These are phyloP conservation scores for Penicillium arizonense DNA, from an alignment of 495 filamentous ascomycete species.

Conservation along the genomic window DNA sequence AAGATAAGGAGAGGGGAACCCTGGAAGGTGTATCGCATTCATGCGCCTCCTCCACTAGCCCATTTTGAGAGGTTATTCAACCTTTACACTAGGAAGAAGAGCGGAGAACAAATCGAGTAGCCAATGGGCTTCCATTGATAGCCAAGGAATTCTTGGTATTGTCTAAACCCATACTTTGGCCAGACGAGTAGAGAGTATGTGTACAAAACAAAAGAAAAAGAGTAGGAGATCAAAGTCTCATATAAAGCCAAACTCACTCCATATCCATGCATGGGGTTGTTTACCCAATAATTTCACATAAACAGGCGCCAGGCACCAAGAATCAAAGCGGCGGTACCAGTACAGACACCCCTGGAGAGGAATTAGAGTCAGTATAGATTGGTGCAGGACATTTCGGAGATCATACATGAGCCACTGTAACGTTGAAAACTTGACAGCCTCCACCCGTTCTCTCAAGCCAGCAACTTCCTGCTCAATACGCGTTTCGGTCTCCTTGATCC, in stretches of 20 bases:
- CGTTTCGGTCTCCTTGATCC: slow-evolving; percentile 98
- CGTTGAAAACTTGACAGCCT: slow-evolving; percentile 96
- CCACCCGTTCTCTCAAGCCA: slow-evolving; percentile 82
- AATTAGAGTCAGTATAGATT: slow-evolving; percentile 24
- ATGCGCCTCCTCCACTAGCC: too few relatives aligned
- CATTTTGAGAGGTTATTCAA: too few relatives aligned
- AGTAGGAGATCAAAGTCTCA: slow-evolving; percentile 10
- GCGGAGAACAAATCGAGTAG: too few relatives aligned
- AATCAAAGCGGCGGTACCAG: slow-evolving; percentile 86
- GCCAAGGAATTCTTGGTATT: slow-evolving; percentile 1
- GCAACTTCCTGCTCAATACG: slow-evolving; percentile 98
- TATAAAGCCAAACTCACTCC: slow-evolving; percentile 19
- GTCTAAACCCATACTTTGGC: background rate
- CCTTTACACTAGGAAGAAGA: too few relatives aligned
- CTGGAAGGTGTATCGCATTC: background rate
- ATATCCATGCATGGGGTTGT: slow-evolving; percentile 19
- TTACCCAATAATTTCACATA: slow-evolving; percentile 39
- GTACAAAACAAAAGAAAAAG: slow-evolving; percentile 19
- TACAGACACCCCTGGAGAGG: slow-evolving; percentile 76
- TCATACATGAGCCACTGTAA: slow-evolving; percentile 91
- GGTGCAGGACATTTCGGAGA: slow-evolving; percentile 1
- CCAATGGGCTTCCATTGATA: background rate
- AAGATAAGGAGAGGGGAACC: background rate
- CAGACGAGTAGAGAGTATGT: slow-evolving; percentile 10
- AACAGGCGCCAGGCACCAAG: slow-evolving; percentile 95